These are phyloP conservation scores for Cordyceps fumosorosea DNA, from an alignment of 2,329 filamentous ascomycete genomes.

Conservation along the genomic window DNA sequence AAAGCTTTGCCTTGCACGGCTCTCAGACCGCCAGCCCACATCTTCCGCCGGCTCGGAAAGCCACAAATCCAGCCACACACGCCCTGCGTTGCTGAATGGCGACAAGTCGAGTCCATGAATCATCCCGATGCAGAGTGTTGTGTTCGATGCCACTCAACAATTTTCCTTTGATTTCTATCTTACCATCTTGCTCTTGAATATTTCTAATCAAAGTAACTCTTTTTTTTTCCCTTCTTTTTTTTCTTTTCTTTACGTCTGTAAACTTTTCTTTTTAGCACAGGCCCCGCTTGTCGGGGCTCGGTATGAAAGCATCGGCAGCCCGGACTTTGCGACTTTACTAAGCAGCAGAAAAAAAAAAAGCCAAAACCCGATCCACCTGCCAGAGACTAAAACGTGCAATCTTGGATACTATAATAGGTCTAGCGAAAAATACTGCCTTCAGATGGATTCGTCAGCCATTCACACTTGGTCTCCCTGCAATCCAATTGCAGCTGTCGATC, in stretches of 20 bases:
- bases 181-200: not conserved
- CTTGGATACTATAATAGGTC: not conserved
- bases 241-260: not conserved
- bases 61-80: no score
- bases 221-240: no score
- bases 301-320: not conserved
- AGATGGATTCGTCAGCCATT: not conserved
- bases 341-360: not conserved
- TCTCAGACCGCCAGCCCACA: slow-evolving; percentile 1
- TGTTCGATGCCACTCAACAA: not conserved
- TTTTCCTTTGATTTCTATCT: not conserved
- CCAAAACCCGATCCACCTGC: not conserved
- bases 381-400: not conserved
- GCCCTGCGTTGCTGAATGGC: no score
- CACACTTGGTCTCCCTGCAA: not conserved
- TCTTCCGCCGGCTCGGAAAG: not conserved
- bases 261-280: not conserved
- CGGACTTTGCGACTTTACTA: not conserved
- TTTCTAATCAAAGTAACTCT: no score
- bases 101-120: not conserved
- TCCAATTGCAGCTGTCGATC: not conserved
- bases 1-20: not conserved
- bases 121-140: not conserved
- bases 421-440: not conserved
- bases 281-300: not conserved